phyloP scores from a whole-genome alignment of 352 stramenopile genomes.

The Thalassiosira exigua region DNA sequence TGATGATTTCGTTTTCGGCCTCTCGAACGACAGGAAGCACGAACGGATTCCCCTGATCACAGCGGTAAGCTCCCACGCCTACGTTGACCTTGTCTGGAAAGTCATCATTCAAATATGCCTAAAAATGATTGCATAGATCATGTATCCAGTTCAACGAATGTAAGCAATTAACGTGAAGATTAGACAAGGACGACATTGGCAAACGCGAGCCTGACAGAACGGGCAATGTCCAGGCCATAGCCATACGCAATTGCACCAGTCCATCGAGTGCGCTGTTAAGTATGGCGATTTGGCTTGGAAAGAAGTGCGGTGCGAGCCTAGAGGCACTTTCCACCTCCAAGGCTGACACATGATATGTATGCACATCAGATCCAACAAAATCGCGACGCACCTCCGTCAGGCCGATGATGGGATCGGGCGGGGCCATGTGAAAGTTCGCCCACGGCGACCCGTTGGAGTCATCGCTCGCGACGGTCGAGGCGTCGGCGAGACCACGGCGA shows the following conservation, averaged over 20 bases:
- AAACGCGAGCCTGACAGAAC: no score
- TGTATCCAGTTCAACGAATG: constrained; percentile 45
- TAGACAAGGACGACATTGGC: no score
- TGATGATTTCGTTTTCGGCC: constrained; percentile 94
- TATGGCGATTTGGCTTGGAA: no score
- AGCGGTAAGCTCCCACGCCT: constrained; percentile 98
- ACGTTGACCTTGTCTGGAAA: constrained; percentile 89
- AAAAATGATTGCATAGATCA: constrained; percentile 15
- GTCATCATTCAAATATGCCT: constrained; percentile 71
- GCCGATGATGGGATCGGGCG: constrained; percentile 95
- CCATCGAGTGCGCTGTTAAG: no score
- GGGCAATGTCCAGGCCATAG: no score
- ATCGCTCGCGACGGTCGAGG: background rate
- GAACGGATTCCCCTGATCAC: constrained; percentile 91
- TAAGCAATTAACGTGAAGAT: constrained; percentile 30
- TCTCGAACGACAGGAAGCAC: constrained; percentile 96
- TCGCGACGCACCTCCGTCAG: constrained; percentile 90
- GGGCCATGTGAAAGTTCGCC: constrained; percentile 91
- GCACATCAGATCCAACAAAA: no score
- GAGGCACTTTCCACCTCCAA: no score
- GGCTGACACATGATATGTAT: no score
- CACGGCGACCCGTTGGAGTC: constrained; percentile 60
- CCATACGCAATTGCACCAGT: no score
- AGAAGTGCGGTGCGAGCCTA: no score
- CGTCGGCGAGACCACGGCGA: constrained; percentile 36